Conservation (phyloP, 129 eudicot species). For the Flaveria robusta region DNA sequence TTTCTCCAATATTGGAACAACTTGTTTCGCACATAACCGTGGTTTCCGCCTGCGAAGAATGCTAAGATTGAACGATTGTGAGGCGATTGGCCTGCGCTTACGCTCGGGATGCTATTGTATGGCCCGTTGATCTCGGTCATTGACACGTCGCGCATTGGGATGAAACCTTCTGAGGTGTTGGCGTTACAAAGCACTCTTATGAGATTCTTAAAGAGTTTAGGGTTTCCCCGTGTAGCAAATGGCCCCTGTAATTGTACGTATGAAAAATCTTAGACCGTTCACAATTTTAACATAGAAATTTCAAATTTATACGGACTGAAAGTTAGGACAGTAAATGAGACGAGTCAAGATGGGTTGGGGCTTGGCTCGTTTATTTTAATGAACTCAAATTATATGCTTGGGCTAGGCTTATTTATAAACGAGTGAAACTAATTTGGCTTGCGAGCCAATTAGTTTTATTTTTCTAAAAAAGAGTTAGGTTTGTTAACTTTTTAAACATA, state of each 20-base stretch:
- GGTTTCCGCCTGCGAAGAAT: constrained; percentile 80
- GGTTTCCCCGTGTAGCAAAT: constrained; percentile 34
- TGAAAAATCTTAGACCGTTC: neutral
- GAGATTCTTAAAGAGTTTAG: constrained; percentile 44
- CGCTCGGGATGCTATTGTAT: constrained; percentile 27
- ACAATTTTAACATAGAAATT: no score
- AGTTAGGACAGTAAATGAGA: no score
- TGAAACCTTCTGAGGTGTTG: constrained; percentile 65
- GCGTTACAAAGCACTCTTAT: constrained; percentile 82
- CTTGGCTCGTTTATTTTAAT: no score
- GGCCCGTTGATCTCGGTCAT: constrained; percentile 67
- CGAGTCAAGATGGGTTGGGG: no score
- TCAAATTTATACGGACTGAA: no score
- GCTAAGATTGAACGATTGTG: constrained; percentile 55
- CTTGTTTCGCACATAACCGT: constrained; percentile 59
- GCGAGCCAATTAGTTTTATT: no score
- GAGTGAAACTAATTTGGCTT: no score
- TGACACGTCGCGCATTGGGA: constrained; percentile 62
- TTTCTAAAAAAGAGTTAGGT: no score
- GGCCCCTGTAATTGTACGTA: constrained; percentile 44
- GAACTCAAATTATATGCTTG: no score
- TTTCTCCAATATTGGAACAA: constrained; percentile 68
- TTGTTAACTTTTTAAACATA: no score
- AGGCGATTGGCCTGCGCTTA: constrained; percentile 53
- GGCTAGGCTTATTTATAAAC: no score